Evolutionary conservation across 805 yeast species (phyloP).

Genomic region (Sugiyamaella qingdaonensis): DNA sequence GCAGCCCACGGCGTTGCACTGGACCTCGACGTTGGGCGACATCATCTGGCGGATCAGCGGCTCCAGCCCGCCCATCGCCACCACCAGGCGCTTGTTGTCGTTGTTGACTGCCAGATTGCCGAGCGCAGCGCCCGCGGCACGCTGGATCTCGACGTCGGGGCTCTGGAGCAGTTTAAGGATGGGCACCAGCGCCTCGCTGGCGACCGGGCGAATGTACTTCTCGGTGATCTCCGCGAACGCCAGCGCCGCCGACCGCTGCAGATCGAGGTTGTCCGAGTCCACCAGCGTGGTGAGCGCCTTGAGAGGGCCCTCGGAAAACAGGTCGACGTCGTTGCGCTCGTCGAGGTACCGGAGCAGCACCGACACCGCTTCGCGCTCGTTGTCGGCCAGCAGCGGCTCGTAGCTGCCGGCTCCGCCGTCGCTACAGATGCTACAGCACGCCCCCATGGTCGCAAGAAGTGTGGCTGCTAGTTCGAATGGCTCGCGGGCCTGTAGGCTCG

Average conservation of each 20-base stretch:
- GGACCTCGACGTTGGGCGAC: constrained; percentile 95
- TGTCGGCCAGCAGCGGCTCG: constrained; percentile 86
- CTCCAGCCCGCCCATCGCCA: constrained; percentile 96
- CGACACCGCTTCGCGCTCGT: constrained; percentile 94
- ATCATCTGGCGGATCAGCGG: constrained; percentile 97
- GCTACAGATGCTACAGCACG: constrained; percentile 21
- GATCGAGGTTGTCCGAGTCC: constrained; percentile 88
- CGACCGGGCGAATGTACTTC: constrained; percentile 83
- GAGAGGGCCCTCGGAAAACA: constrained; percentile 75
- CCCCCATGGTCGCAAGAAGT: constrained; percentile 14
- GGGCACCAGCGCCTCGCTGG: constrained; percentile 89
- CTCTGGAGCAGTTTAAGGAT: constrained; percentile 81
- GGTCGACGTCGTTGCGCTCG: constrained; percentile 69
- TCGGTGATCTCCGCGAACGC: constrained; percentile 99
- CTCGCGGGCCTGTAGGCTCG: background rate
- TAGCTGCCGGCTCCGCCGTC: constrained; percentile 42
- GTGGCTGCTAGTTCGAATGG: background rate
- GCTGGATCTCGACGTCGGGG: constrained; percentile 88
- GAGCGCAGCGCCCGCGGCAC: constrained; percentile 98
- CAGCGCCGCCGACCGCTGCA: constrained; percentile 94
- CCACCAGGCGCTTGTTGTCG: constrained; percentile 87
- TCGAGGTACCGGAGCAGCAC: constrained; percentile 85
- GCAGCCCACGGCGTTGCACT: constrained; percentile 98
- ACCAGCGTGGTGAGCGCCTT: constrained; percentile 89
- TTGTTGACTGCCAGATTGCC: constrained; percentile 98